A percentile compares a stretch with the other conserved stretches of the same genome.
Evolutionary conservation across 257 asterid species (phyloP).

Genomic region (Ilex asprella): DNA sequence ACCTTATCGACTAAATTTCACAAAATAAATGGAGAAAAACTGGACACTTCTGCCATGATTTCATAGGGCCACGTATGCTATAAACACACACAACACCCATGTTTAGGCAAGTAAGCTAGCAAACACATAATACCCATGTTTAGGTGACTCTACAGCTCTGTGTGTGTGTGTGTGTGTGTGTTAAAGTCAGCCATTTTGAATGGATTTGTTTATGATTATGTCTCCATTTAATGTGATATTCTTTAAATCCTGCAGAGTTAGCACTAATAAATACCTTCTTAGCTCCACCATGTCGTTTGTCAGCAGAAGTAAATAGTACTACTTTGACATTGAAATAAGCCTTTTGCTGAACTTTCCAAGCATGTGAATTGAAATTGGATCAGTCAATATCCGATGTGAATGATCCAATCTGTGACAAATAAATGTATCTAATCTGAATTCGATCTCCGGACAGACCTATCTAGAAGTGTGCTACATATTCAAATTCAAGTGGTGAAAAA

Average conservation of each 20-base stretch:
- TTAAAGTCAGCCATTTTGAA: constrained; percentile 26
- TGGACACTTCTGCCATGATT: not conserved
- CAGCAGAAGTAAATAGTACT: not conserved
- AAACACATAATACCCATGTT: constrained; percentile 11
- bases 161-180: not conserved
- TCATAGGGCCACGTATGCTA: constrained; percentile 16
- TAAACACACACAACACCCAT: constrained; percentile 11
- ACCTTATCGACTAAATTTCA: constrained; percentile 11
- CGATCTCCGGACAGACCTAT: too few species aligned
- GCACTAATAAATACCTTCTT: not conserved
- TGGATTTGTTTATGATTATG: not conserved
- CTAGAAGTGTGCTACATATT: too few species aligned
- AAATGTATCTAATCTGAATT: too few species aligned
- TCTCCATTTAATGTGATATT: not conserved
- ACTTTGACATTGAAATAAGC: too few species aligned
- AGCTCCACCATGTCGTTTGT: not conserved
- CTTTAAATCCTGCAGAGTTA: not conserved
- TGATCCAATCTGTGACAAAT: too few species aligned
- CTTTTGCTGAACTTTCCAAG: too few species aligned
- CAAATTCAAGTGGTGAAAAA: too few species aligned
- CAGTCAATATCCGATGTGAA: too few species aligned
- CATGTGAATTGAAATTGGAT: too few species aligned
- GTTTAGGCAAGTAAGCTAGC: too few species aligned
- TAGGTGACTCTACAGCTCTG: constrained; percentile 4
- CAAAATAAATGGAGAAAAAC: not conserved